A percentile compares a stretch with the other conserved stretches of the same genome.
phyloP scores from a whole-genome alignment of 148 eudicot species.

The Chenopodium formosanum region DNA sequence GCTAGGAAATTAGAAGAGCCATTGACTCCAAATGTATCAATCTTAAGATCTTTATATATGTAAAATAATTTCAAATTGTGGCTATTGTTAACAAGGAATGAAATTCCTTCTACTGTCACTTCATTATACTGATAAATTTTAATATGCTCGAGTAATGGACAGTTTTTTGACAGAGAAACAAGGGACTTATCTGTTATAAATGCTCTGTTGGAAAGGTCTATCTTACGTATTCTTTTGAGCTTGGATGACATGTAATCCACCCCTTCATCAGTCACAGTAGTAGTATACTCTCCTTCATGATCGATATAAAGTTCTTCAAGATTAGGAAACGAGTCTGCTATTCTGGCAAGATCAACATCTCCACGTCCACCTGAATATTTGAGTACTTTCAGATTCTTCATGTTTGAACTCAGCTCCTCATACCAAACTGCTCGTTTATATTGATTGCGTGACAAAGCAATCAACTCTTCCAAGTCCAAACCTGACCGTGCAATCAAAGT shows the following conservation, averaged over 20 bases:
- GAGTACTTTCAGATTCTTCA: constrained; percentile 29
- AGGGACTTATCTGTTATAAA: constrained; percentile 28
- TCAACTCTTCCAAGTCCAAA: constrained; percentile 22
- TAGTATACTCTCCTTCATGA: background rate
- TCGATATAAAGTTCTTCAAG: constrained; percentile 22
- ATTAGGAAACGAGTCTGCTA: constrained; percentile 20
- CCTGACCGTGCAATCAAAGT: constrained; percentile 22
- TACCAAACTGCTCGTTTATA: constrained; percentile 9
- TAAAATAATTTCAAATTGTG: constrained; percentile 16
- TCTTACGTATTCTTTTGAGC: constrained; percentile 21
- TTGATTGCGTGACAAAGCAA: constrained; percentile 18
- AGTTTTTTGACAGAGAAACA: constrained; percentile 23
- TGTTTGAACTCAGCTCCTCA: constrained; percentile 17
- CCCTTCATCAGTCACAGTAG: constrained; percentile 28
- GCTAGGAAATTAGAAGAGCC: background rate
- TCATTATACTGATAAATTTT: background rate
- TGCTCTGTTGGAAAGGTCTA: constrained; percentile 15
- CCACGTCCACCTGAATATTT: constrained; percentile 15
- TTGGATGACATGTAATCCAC: constrained; percentile 16
- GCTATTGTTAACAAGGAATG: constrained; percentile 19
- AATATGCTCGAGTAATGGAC: constrained; percentile 6
- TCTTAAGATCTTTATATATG: constrained; percentile 4
- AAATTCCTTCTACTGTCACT: constrained; percentile 23
- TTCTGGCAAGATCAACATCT: constrained; percentile 28
- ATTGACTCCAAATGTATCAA: background rate